Conservation (phyloP, 345 rosid genomes). For the Geranium brycei region DNA sequence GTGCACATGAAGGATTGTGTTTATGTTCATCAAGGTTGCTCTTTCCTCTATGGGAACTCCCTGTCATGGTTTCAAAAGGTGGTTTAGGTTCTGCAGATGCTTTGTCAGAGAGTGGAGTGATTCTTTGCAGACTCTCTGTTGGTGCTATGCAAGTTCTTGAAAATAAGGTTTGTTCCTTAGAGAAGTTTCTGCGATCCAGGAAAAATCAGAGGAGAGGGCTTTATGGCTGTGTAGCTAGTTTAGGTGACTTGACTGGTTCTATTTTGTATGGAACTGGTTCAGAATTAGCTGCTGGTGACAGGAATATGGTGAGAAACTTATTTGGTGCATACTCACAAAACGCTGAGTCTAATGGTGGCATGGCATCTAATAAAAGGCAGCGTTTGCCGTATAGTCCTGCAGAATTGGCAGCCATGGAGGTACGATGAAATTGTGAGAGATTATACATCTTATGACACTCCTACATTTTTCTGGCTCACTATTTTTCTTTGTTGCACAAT, state of each 20-base stretch:
- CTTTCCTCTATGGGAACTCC: slow-evolving; percentile 90
- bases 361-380: slow-evolving; percentile 66
- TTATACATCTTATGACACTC: slow-evolving; percentile 8
- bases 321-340: slow-evolving; percentile 51
- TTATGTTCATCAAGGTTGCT: slow-evolving; percentile 83
- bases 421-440: slow-evolving; percentile 18
- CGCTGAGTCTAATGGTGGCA: slow-evolving; percentile 50
- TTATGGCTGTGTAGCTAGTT: slow-evolving; percentile 83
- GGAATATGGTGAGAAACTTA: slow-evolving; percentile 62
- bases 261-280: slow-evolving; percentile 67
- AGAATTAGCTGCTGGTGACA: slow-evolving; percentile 54
- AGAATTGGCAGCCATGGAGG: slow-evolving; percentile 95
- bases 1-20: slow-evolving; percentile 91
- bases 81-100: slow-evolving; percentile 29
- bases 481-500: slow-evolving; percentile 4
- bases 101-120: slow-evolving; percentile 37
- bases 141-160: slow-evolving; percentile 76
- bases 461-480: neutral
- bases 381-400: slow-evolving; percentile 71
- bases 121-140: slow-evolving; percentile 65
- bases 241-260: slow-evolving; percentile 84
- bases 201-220: slow-evolving; percentile 93
- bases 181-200: slow-evolving; percentile 75
- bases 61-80: slow-evolving; percentile 54
- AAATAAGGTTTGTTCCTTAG: slow-evolving; percentile 73